Evolutionary conservation across 108 stramenopile genomes (phyloP).

Genomic region (Skeletonema marinoi): DNA sequence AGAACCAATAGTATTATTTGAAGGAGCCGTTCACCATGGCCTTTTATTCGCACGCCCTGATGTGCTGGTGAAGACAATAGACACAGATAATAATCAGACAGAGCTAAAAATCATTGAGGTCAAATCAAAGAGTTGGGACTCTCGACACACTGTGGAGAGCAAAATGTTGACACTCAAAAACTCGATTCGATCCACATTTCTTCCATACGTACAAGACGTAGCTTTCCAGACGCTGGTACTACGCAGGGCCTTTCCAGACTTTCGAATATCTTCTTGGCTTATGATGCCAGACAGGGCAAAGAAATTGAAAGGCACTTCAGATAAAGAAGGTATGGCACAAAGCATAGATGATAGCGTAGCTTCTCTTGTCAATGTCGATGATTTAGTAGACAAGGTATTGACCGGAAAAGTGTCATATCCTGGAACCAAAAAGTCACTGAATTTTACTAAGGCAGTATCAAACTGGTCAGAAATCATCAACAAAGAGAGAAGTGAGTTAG

Average conservation of each 20-base stretch:
- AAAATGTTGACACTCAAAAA: constrained; percentile 38
- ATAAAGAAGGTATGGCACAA: constrained; percentile 20
- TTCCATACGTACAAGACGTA: constrained; percentile 57
- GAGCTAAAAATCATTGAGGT: constrained; percentile 57
- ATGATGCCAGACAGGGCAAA: constrained; percentile 57
- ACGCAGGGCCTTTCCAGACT: constrained; percentile 41
- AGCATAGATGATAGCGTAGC: constrained; percentile 41
- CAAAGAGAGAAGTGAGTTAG: constrained; percentile 10
- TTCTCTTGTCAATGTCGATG: constrained; percentile 46
- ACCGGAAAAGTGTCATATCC: constrained; percentile 37
- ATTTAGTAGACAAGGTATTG: constrained; percentile 42
- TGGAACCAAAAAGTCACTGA: constrained; percentile 36
- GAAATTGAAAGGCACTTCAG: constrained; percentile 10
- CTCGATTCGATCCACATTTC: constrained; percentile 34
- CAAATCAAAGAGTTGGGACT: constrained; percentile 56
- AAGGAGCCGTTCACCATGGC: constrained; percentile 44
- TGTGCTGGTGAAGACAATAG: constrained; percentile 44
- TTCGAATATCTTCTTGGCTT: constrained; percentile 42
- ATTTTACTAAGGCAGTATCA: constrained; percentile 21
- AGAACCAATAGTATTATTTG: constrained; percentile 31
- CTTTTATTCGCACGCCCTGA: constrained; percentile 49
- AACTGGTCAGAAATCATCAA: constrained; percentile 41
- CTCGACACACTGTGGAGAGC: constrained; percentile 21
- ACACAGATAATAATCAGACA: background rate
- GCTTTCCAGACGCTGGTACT: constrained; percentile 56